Evolutionary conservation across 2,329 filamentous ascomycete species (phyloP).

Genomic region (Colletotrichum magnum): DNA sequence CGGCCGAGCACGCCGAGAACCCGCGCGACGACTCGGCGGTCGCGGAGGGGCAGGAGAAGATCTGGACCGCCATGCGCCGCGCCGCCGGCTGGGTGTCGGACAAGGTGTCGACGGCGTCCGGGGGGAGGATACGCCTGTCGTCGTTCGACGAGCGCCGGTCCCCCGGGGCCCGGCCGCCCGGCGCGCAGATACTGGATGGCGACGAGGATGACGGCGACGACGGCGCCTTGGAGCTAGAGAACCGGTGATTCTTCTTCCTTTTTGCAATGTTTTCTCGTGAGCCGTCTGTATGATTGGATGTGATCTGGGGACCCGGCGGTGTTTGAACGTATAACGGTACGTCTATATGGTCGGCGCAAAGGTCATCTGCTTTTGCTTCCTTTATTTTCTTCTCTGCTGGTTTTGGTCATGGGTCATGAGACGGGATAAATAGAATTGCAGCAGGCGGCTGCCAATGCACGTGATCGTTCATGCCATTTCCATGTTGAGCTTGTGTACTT

Average conservation of each 20-base stretch:
- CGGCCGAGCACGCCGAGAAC: conserved; percentile 88
- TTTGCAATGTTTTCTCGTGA: no score
- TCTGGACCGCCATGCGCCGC: conserved; percentile 72
- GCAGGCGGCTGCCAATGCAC: conserved; percentile 12
- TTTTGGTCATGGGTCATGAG: not conserved
- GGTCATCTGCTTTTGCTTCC: not conserved
- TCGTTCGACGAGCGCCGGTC: conserved; percentile 60
- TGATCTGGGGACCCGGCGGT: not conserved
- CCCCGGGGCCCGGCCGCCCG: conserved; percentile 41
- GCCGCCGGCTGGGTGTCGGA: conserved; percentile 72
- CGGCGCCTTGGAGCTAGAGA: conserved; percentile 61
- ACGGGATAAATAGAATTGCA: conserved; percentile 15
- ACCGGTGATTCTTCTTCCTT: conserved; percentile 44
- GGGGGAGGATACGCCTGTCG: conserved; percentile 70
- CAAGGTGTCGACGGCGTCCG: conserved; percentile 65
- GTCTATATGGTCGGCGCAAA: conserved; percentile 25
- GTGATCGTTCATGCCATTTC: not conserved
- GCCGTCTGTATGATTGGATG: conserved; percentile 7
- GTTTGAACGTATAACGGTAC: not conserved
- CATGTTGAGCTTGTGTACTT: not conserved
- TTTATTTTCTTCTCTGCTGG: no score
- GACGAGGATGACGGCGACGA: conserved; percentile 57
- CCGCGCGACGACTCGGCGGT: conserved; percentile 71
- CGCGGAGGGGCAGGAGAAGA: conserved; percentile 71
- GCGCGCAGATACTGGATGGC: conserved; percentile 55